Base-by-base conservation (phyloP, 148 eudicot species). In the Persicaria tinctoria region DNA sequence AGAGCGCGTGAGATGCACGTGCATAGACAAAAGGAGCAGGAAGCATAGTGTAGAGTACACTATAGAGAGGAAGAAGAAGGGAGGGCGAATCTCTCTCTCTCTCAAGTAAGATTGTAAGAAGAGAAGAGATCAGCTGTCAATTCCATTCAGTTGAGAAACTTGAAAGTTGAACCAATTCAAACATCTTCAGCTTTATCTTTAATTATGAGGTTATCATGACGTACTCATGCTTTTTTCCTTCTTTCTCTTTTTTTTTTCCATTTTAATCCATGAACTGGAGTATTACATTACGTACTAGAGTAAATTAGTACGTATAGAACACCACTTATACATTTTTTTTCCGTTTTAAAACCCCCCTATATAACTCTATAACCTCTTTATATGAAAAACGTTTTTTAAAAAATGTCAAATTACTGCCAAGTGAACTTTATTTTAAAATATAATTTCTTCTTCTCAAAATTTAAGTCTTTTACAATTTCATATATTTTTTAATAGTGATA, bases 81-180 rank as follows among this genome's bases (percentile, higher is more conserved):
- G 41, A 66, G 48, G 17, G 70, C 48, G 70, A 66, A 66, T 66
- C 70, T 66, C 46, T 32, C 41, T 23, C 27, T 23, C 27, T 23
- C 27, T 23, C 27, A 23, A 23, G 27, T 23, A 23, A 23, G 27
- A 23, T 23, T 23, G 27, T 23, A 23, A 23, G 27, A 32, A 32
- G 41, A 32, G 2, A 12, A 66, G 41, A 1, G 41, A 32, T 66
- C 70, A 41, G 18, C 70, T 41, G 70, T 66, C 70, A 41, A 66
- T 66, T 66, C 70, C 70, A 41, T 66, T 66, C 70, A 38, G 70
- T 66, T 66, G 70, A 66, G 70, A 66, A 41, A 63, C 45, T 63
- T 63, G 68, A 63, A 63, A 41, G 41, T 32, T 32, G 41, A 32
- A 32, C 41, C 41, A 32, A 32, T 32, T 32, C 48, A 64, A 38